Evolutionary conservation across 2,329 filamentous ascomycete genomes (phyloP).

Genomic region (Epichloe gansuensis): DNA sequence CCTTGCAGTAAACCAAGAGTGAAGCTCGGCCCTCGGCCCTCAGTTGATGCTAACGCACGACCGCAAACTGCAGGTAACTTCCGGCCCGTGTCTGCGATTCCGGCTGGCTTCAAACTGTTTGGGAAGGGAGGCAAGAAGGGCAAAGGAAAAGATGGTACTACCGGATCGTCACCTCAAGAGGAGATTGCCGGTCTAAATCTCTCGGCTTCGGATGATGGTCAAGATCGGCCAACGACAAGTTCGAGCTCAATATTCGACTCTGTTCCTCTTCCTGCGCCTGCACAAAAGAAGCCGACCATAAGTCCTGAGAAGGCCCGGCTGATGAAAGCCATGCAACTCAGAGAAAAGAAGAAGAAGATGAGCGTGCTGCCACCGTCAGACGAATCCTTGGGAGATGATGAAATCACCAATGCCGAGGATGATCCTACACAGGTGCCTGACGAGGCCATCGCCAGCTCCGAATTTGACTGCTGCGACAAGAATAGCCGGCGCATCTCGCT

Average conservation of each 20-base stretch:
- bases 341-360: slow-evolving; percentile 59
- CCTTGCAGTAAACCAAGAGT: slow-evolving; percentile 60
- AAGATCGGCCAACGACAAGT: slow-evolving; percentile 28
- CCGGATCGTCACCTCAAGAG: slow-evolving; percentile 20
- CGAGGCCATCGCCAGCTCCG: slow-evolving; percentile 13
- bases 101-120: slow-evolving; percentile 63
- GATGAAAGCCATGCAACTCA: slow-evolving; percentile 85
- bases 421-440: slow-evolving; percentile 6
- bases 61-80: slow-evolving; percentile 50
- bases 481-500: slow-evolving; percentile 23
- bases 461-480: slow-evolving; percentile 13
- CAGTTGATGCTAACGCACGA: slow-evolving; percentile 48
- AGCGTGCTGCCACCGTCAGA: slow-evolving; percentile 2
- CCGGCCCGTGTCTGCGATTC: slow-evolving; percentile 66
- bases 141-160: slow-evolving; percentile 15
- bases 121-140: slow-evolving; percentile 42
- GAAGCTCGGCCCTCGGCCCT: slow-evolving; percentile 78
- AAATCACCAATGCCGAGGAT: slow-evolving; percentile 8
- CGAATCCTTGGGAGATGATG: slow-evolving; percentile 4
- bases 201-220: slow-evolving; percentile 9
- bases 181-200: slow-evolving; percentile 24
- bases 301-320: slow-evolving; percentile 82
- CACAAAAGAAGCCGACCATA: slow-evolving; percentile 40
- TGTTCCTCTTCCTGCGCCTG: slow-evolving; percentile 24
- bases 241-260: slow-evolving; percentile 32